Evolutionary conservation across 805 yeast genomes (phyloP), one percentile per base, ranked within the genome.

Genomic region (Zygoascus biomembranicola): DNA sequence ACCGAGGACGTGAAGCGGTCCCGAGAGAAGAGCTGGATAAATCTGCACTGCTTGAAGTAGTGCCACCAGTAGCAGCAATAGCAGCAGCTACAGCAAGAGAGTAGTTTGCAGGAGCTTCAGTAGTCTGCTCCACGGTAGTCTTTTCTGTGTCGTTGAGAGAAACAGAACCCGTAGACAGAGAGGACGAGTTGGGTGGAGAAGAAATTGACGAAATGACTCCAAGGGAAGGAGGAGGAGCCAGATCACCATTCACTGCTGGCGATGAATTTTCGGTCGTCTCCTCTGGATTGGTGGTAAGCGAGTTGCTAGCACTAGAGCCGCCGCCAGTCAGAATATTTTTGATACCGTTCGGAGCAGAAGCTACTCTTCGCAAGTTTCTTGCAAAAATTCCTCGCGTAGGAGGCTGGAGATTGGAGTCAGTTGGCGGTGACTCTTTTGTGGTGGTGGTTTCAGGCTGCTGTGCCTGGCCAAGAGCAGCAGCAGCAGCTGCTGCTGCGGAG

Each of bases 311-410:
- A 28, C 35, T 47, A 47, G 47, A 37, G 14, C 35, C 16, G 13
- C 48, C 41, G 19, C 53, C 43, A 26, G 13, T 42, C 23, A 61
- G 51, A 55, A 65, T 54, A 19, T 58, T 59, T 51, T 78, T 74
- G 26, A 80, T 63, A 9, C 77, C 85, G 52, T 85, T 73, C 10
- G 96, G 96, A 1, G 94, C 95, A 0, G 96, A 87, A 0, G 95
- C 90, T 1, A 86, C 95, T 57, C 95, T 74, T 56, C 94, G 73
- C 23, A 87, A 69, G 19, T 64, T 59, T 18, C 66, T 52, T 6
- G 62, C 60, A 50, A 66, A 62, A 35, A 58, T 20, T 28, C 60
- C 60, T 55, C 47, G 52, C 2, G 59, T 48, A 14, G 61, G 63
- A n/a, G 67, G 59, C 26, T 60, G 59, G n/a, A 28, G 16, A 28